phyloP scores from a whole-genome alignment of 352 stramenopile species.

The Phytopythium boreale region DNA sequence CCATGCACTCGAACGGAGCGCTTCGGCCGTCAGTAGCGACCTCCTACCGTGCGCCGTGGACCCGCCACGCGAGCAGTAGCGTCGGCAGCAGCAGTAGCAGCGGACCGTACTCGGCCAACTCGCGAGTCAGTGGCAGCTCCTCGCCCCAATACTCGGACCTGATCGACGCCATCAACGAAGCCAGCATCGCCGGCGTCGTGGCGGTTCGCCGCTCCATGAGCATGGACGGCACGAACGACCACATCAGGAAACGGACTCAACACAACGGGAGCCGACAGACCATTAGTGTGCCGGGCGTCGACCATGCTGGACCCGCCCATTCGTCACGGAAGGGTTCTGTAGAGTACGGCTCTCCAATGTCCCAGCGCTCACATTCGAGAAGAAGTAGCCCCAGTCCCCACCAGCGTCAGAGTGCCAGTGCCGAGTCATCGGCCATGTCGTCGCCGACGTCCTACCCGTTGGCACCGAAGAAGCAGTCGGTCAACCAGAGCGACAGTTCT shows the following conservation, averaged over 20 bases:
- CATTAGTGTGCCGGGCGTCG: too few relatives aligned
- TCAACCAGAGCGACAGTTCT: neutral
- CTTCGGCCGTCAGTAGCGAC: neutral
- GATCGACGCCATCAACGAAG: conserved; percentile 6
- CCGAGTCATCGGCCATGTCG: neutral
- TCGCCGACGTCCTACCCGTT: conserved; percentile 1
- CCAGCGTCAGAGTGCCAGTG: neutral
- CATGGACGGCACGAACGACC: neutral
- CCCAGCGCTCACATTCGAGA: neutral
- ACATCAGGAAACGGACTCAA: neutral
- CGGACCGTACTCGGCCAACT: neutral
- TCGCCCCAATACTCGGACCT: conserved; percentile 4
- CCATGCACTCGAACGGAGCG: neutral
- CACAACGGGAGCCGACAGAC: neutral
- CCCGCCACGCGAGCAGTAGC: neutral
- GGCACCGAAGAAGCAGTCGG: conserved; percentile 1
- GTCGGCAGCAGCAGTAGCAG: conserved; percentile 3
- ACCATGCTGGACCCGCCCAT: neutral
- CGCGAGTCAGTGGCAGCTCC: neutral
- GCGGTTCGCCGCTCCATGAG: neutral
- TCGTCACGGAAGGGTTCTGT: neutral
- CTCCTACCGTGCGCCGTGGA: neutral
- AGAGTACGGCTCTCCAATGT: neutral
- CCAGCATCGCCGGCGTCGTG: neutral
- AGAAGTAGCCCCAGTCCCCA: neutral